Percentiles rank a stretch among this genome's conserved stretches.
These are phyloP conservation scores for Pseudogymnoascus sp. DNA, from an alignment of 2,329 filamentous ascomycete genomes.

Conservation along the genomic window DNA sequence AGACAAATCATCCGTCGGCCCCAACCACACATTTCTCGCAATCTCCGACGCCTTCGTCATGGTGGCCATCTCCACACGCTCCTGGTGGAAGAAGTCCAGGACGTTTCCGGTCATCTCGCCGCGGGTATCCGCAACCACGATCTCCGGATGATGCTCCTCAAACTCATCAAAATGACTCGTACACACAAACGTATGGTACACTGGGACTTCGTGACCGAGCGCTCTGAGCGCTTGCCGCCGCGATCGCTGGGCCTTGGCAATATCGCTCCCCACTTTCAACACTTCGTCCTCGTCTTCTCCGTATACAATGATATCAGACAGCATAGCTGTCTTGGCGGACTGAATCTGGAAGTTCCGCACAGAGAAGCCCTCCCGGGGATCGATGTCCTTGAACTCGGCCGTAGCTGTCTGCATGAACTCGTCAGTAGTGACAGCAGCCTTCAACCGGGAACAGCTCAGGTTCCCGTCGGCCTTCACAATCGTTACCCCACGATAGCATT, in stretches of 20 bases:
- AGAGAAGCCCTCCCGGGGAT: conserved; percentile 85
- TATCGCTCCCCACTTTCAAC: conserved; percentile 55
- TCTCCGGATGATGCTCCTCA: conserved; percentile 57
- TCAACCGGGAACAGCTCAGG: conserved; percentile 63
- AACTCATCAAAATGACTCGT: conserved; percentile 58
- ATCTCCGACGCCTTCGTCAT: conserved; percentile 92
- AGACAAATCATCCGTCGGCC: conserved; percentile 66
- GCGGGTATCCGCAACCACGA: conserved; percentile 66
- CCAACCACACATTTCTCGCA: conserved; percentile 80
- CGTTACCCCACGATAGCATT: conserved; percentile 71
- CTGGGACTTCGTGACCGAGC: conserved; percentile 41
- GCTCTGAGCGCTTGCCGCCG: conserved; percentile 25
- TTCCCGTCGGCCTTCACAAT: conserved; percentile 85
- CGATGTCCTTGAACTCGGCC: conserved; percentile 67
- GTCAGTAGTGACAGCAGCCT: conserved; percentile 74
- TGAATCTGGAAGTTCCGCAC: conserved; percentile 98
- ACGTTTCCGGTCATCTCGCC: conserved; percentile 68
- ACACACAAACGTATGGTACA: conserved; percentile 79
- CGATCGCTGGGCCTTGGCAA: conserved; percentile 67
- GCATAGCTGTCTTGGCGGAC: conserved; percentile 72
- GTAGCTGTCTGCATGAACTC: conserved; percentile 61
- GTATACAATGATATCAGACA: conserved; percentile 91
- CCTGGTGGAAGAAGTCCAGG: conserved; percentile 82
- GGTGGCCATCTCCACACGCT: conserved; percentile 81
- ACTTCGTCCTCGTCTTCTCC: conserved; percentile 59